These are phyloP conservation scores for Podaxis sp. DNA, from an alignment of 768 basidiomycete genomes.

Conservation along the genomic window DNA sequence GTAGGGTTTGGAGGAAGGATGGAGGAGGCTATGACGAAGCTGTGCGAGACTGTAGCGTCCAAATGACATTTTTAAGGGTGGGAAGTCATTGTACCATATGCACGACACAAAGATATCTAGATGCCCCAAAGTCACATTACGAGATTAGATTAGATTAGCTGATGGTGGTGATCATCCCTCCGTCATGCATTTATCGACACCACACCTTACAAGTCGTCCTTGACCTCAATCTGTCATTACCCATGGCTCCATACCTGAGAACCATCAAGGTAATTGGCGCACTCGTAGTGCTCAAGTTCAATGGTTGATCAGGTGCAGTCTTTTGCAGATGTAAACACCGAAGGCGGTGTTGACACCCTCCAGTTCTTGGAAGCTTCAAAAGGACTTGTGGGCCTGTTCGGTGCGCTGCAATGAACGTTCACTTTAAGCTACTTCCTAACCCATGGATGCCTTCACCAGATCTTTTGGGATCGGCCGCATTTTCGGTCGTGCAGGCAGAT, in stretches of 20 bases:
- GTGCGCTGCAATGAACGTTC: slow-evolving; percentile 37
- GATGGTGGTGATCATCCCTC: not conserved
- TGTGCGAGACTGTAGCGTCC: not conserved
- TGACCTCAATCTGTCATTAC: slow-evolving; percentile 11
- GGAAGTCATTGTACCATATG: not conserved
- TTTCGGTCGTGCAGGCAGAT: slow-evolving; percentile 79
- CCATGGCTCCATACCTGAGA: slow-evolving; percentile 75
- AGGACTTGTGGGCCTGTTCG: slow-evolving; percentile 87
- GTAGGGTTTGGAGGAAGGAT: not conserved
- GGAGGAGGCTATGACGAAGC: not conserved
- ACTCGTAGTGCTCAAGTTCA: not conserved
- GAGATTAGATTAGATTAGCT: slow-evolving; percentile 25
- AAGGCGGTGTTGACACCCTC: slow-evolving; percentile 83
- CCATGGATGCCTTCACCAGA: slow-evolving; percentile 38
- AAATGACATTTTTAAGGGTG: not conserved
- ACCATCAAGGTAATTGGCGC: slow-evolving; percentile 52
- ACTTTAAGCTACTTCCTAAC: not conserved
- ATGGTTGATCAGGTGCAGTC: slow-evolving; percentile 50
- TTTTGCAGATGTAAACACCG: slow-evolving; percentile 88
- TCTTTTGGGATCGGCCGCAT: slow-evolving; percentile 81
- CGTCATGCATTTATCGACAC: no score
- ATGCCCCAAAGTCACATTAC: not conserved
- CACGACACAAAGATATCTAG: not conserved
- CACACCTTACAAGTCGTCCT: not conserved
- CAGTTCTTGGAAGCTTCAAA: slow-evolving; percentile 85